Percentiles rank a stretch among this genome's conserved stretches.
Evolutionary conservation across 2,329 filamentous ascomycete genomes (phyloP).

Genomic region (Alternaria brassicicola): DNA sequence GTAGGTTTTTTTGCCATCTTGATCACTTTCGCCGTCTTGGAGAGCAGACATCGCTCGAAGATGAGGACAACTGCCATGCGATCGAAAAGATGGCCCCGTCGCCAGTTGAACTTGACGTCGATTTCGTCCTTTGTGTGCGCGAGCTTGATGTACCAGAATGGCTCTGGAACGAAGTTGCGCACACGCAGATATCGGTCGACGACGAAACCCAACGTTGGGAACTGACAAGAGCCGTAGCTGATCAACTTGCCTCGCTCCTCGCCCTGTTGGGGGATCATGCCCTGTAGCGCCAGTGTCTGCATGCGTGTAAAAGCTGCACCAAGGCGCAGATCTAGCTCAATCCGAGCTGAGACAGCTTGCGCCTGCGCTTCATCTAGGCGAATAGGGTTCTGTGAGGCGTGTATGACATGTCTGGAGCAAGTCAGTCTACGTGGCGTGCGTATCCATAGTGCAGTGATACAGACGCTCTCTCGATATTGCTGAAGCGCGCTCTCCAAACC

Average conservation of each 20-base stretch:
- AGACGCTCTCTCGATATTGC: constrained; percentile 90
- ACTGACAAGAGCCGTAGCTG: constrained; percentile 96
- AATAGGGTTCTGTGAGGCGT: constrained; percentile 77
- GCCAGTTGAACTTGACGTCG: constrained; percentile 84
- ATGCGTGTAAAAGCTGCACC: constrained; percentile 92
- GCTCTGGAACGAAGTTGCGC: constrained; percentile 88
- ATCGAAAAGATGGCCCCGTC: constrained; percentile 83
- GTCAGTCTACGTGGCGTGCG: neutral
- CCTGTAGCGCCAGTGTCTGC: constrained; percentile 77
- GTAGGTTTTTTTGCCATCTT: constrained; percentile 91
- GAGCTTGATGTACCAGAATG: constrained; percentile 91
- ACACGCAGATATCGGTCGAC: constrained; percentile 96
- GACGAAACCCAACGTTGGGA: constrained; percentile 94
- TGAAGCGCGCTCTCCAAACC: constrained; percentile 87
- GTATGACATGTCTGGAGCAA: constrained; percentile 74
- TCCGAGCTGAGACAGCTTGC: constrained; percentile 84
- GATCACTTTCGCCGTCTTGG: constrained; percentile 77
- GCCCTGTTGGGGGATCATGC: constrained; percentile 68
- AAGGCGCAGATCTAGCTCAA: constrained; percentile 89
- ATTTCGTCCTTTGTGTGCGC: constrained; percentile 77
- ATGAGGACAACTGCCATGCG: constrained; percentile 79
- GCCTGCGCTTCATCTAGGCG: constrained; percentile 84
- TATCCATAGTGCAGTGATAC: constrained; percentile 39
- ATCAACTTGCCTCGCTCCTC: constrained; percentile 66
- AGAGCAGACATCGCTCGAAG: constrained; percentile 81